Conservation (phyloP, 176 grass and related monocot genomes). For the Rhynchospora tenuis region DNA sequence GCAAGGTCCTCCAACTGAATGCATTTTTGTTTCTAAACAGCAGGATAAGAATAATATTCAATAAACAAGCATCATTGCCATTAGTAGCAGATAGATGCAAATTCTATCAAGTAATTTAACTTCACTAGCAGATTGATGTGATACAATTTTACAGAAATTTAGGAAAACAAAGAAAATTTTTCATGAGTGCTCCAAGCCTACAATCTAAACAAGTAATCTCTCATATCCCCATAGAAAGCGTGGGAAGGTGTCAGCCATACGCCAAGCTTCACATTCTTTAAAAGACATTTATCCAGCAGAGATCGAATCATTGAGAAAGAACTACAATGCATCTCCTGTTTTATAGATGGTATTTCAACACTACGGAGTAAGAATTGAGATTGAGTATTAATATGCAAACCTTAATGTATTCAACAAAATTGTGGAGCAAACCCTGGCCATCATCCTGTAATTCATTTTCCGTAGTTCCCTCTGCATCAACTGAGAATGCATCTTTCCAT, state of each 20-base stretch:
- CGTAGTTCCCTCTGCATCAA: slow-evolving; percentile 88
- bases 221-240: too few species aligned
- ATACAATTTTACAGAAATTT: too few species aligned
- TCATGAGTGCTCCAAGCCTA: too few species aligned
- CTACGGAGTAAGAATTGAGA: too few species aligned
- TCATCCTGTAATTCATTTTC: slow-evolving; percentile 68
- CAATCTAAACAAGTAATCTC: too few species aligned
- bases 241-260: too few species aligned
- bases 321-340: neutral
- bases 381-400: slow-evolving; percentile 10
- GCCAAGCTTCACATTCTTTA: too few species aligned
- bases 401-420: slow-evolving; percentile 94
- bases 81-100: too few species aligned
- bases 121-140: too few species aligned
- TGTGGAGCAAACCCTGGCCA: slow-evolving; percentile 56
- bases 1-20: slow-evolving; percentile 83
- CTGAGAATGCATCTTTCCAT: slow-evolving; percentile 87
- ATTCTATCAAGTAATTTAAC: too few species aligned
- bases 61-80: neutral
- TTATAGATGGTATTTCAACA: neutral
- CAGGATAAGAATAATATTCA: neutral
- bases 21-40: slow-evolving; percentile 75
- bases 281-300: too few species aligned
- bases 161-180: too few species aligned
- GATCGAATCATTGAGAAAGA: neutral